Conservation (phyloP, 2,329 filamentous ascomycete genomes). For the Graphilbum ipis-grandicollis region DNA sequence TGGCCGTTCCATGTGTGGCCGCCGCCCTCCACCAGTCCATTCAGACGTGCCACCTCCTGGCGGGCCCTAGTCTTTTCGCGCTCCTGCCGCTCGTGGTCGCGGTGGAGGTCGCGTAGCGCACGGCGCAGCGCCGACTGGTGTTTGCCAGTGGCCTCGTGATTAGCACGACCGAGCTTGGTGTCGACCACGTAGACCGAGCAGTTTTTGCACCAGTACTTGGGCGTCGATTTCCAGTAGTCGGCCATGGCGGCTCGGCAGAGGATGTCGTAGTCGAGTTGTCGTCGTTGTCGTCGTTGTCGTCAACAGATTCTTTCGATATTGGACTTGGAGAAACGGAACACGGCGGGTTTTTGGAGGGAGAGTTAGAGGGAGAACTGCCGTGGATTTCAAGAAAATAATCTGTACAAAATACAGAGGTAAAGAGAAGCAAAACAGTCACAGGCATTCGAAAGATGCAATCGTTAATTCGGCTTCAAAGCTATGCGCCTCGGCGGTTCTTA, state of each 20-base stretch:
- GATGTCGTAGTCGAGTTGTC: no score
- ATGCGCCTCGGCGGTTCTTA: no score
- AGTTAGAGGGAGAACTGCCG: no score
- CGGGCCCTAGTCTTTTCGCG: slow-evolving; percentile 69
- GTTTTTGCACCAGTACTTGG: slow-evolving; percentile 97
- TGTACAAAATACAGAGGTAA: no score
- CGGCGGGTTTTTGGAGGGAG: no score
- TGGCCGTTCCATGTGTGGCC: background rate
- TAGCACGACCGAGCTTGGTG: slow-evolving; percentile 72
- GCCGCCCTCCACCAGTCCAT: slow-evolving; percentile 45
- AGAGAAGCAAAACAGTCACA: no score
- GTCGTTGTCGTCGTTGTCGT: no score
- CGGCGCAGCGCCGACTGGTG: slow-evolving; percentile 80
- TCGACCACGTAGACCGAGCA: slow-evolving; percentile 83
- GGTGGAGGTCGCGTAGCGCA: slow-evolving; percentile 76
- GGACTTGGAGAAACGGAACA: no score
- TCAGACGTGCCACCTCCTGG: slow-evolving; percentile 71
- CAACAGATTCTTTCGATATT: no score
- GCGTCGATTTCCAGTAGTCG: slow-evolving; percentile 98
- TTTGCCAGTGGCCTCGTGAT: slow-evolving; percentile 74
- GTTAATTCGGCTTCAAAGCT: no score
- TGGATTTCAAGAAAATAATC: no score
- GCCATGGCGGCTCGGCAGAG: slow-evolving; percentile 68
- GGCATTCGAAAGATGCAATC: no score
- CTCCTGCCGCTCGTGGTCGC: slow-evolving; percentile 62